Percentiles rank a stretch among this genome's conserved stretches.
Evolutionary conservation across 129 eudicot genomes (phyloP).

Genomic region (Logfia minima): DNA sequence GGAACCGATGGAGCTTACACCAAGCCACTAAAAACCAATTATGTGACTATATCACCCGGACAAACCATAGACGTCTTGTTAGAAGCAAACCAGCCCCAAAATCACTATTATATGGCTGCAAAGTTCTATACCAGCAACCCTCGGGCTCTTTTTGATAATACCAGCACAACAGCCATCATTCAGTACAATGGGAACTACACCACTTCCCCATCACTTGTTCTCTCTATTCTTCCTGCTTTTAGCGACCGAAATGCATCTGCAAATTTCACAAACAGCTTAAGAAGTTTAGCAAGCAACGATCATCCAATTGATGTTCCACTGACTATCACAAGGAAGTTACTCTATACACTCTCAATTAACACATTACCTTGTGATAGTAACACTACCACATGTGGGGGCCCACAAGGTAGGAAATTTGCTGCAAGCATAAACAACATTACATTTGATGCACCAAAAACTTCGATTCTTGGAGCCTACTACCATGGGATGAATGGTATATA

Average conservation of each 20-base stretch:
- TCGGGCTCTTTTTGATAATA: conserved; percentile 7
- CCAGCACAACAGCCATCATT: conserved; percentile 53
- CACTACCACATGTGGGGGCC: conserved; percentile 27
- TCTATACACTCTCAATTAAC: conserved; percentile 42
- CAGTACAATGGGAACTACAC: conserved; percentile 36
- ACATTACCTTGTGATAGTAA: conserved; percentile 25
- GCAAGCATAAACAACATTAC: conserved; percentile 57
- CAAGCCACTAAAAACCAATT: conserved; percentile 48
- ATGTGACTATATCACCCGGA: conserved; percentile 56
- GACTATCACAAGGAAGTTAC: conserved; percentile 25
- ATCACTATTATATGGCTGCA: conserved; percentile 60
- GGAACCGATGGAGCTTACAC: conserved; percentile 63
- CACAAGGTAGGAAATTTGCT: conserved; percentile 24
- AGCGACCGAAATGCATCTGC: conserved; percentile 35
- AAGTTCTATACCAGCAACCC: conserved; percentile 30
- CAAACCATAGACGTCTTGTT: conserved; percentile 62
- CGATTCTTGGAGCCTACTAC: conserved; percentile 48
- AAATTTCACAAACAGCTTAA: conserved; percentile 34
- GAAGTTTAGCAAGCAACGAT: conserved; percentile 39
- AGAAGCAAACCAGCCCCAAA: conserved; percentile 46
- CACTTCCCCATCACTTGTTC: background rate
- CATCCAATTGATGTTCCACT: conserved; percentile 45
- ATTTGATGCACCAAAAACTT: conserved; percentile 35
- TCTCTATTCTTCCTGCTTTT: conserved; percentile 40
- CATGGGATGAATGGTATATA: conserved; percentile 46